These are phyloP conservation scores for Backusella psychrophila DNA, from an alignment of 192 early-diverging fungal species.

Conservation along the genomic window DNA sequence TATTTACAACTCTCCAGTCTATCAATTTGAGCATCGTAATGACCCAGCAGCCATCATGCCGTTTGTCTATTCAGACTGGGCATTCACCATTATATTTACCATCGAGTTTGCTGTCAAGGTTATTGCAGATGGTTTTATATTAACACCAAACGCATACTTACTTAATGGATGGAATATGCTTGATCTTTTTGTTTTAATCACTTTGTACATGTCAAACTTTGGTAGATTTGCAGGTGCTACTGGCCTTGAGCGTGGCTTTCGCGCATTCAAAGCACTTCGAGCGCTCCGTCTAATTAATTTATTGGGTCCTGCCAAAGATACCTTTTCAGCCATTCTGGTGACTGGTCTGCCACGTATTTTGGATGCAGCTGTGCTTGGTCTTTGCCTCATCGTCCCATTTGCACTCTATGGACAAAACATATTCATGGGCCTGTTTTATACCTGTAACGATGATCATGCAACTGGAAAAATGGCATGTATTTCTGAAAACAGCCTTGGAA, in stretches of 20 bases:
- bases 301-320: slow-evolving; percentile 48
- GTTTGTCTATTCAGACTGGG: slow-evolving; percentile 37
- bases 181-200: slow-evolving; percentile 57
- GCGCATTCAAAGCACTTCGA: slow-evolving; percentile 56
- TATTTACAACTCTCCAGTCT: slow-evolving; percentile 42
- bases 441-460: slow-evolving; percentile 49
- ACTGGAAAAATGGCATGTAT: slow-evolving; percentile 28
- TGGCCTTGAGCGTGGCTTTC: slow-evolving; percentile 46
- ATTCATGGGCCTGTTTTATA: slow-evolving; percentile 49
- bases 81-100: slow-evolving; percentile 52
- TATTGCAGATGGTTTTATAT: slow-evolving; percentile 57
- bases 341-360: slow-evolving; percentile 56
- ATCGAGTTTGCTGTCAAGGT: slow-evolving; percentile 53
- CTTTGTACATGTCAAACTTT: slow-evolving; percentile 49
- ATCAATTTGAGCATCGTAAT: slow-evolving; percentile 40
- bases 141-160: slow-evolving; percentile 61
- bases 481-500: slow-evolving; percentile 18
- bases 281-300: slow-evolving; percentile 58
- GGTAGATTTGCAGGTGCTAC: slow-evolving; percentile 35
- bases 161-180: slow-evolving; percentile 56
- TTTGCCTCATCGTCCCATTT: slow-evolving; percentile 56
- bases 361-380: slow-evolving; percentile 45
- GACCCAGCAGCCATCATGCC: not conserved
- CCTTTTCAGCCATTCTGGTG: slow-evolving; percentile 54
- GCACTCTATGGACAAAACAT: slow-evolving; percentile 46